A percentile compares a stretch with the other conserved stretches of the same genome.
These are phyloP conservation scores for Lyophyllum semitale DNA, from an alignment of 768 basidiomycete genomes.

Conservation along the genomic window DNA sequence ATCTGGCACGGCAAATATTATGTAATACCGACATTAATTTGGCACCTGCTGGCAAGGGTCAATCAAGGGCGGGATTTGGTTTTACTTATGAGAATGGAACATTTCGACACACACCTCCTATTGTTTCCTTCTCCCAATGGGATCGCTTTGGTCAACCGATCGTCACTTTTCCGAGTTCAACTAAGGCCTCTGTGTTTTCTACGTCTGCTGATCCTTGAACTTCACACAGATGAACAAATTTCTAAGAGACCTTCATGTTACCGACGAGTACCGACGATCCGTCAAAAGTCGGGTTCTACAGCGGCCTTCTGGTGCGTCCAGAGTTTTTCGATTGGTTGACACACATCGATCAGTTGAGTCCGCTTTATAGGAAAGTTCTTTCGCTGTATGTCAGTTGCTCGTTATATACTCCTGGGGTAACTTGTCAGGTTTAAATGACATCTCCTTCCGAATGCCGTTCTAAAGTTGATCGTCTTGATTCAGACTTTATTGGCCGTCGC, in stretches of 20 bases:
- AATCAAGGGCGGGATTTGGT: not conserved
- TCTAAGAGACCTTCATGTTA: constrained; percentile 53
- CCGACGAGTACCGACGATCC: constrained; percentile 58
- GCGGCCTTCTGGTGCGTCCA: constrained; percentile 57
- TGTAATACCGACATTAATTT: not conserved
- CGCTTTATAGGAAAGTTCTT: constrained; percentile 54
- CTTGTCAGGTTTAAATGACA: constrained; percentile 45
- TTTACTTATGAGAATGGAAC: not conserved
- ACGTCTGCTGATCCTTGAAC: constrained; percentile 55
- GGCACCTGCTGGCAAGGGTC: not conserved
- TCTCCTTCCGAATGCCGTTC: not conserved
- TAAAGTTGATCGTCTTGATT: not conserved
- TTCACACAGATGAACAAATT: constrained; percentile 71
- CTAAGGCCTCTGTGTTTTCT: constrained; percentile 54
- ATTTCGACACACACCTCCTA: not conserved
- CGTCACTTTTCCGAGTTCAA: constrained; percentile 33
- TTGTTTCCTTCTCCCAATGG: constrained; percentile 3
- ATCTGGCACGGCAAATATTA: not conserved
- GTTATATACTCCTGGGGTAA: constrained; percentile 64
- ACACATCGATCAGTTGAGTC: not conserved
- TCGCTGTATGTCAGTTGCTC: constrained; percentile 56
- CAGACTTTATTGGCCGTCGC: constrained; percentile 60
- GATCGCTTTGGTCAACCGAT: not conserved
- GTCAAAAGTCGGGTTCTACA: constrained; percentile 62
- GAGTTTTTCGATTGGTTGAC: not conserved